Percentiles rank a stretch among this genome's conserved stretches.
phyloP scores from a whole-genome alignment of 2,329 filamentous ascomycete genomes.

The Hirsutella minnesotensis region DNA sequence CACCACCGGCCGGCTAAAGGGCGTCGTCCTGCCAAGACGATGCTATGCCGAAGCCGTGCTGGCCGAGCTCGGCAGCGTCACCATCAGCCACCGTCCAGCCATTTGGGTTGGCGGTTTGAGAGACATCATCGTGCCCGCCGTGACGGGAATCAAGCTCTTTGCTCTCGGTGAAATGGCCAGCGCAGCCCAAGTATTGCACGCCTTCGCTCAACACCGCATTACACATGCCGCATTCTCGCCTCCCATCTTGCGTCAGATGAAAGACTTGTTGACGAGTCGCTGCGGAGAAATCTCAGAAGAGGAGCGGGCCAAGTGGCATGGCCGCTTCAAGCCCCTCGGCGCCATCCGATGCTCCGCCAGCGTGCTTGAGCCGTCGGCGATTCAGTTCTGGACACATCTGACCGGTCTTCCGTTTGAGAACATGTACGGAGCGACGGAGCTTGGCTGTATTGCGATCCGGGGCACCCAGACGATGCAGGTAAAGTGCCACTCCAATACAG shows the following conservation, averaged over 20 bases:
- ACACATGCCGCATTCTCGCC: neutral
- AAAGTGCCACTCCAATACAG: neutral
- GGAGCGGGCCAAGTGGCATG: neutral
- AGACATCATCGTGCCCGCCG: neutral
- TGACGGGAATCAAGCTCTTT: neutral
- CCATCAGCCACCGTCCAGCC: neutral
- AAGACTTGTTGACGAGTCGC: neutral
- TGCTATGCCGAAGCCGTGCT: neutral
- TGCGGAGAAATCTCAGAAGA: neutral
- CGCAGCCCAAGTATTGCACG: neutral
- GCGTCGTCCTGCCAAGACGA: neutral
- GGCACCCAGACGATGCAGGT: neutral
- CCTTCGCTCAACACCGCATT: neutral
- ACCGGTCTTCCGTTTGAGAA: neutral
- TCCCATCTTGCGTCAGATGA: neutral
- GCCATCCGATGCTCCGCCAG: neutral
- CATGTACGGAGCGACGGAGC: neutral
- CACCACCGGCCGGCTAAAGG: neutral
- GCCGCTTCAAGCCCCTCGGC: neutral
- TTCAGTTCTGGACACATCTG: neutral
- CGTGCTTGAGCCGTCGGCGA: neutral
- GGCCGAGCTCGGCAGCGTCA: neutral
- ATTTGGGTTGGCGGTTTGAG: neutral
- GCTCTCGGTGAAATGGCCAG: neutral
- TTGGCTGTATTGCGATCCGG: neutral